phyloP scores from a whole-genome alignment of 345 rosid species.

The Ceriops decandra region DNA sequence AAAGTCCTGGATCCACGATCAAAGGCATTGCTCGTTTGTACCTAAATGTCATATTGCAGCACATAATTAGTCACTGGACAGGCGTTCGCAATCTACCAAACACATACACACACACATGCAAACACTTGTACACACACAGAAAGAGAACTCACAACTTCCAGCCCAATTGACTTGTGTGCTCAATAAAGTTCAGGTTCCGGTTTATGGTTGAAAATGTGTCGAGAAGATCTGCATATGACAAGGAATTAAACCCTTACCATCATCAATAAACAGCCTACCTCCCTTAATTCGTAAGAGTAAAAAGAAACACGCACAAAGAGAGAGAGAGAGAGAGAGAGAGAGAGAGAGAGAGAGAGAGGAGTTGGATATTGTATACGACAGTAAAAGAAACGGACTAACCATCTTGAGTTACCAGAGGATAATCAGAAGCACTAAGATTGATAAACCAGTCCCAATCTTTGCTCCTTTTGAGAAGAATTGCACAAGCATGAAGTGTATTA shows the following conservation, averaged over 20 bases:
- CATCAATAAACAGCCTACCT: background rate
- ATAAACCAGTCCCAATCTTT: slow-evolving; percentile 99
- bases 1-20: slow-evolving; percentile 95
- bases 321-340: too few relatives aligned
- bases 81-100: slow-evolving; percentile 1
- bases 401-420: slow-evolving; percentile 98
- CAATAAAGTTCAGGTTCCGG: slow-evolving; percentile 77
- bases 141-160: slow-evolving; percentile 80
- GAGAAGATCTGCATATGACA: slow-evolving; percentile 67
- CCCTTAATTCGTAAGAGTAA: background rate
- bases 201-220: slow-evolving; percentile 58
- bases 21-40: slow-evolving; percentile 94
- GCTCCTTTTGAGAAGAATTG: slow-evolving; percentile 75
- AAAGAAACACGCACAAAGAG: too few relatives aligned
- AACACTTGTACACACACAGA: slow-evolving; percentile 10
- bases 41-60: slow-evolving; percentile 39
- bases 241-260: slow-evolving; percentile 1
- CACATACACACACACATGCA: background rate
- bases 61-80: slow-evolving; percentile 7
- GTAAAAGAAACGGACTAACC: slow-evolving; percentile 43
- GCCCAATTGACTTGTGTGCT: slow-evolving; percentile 87
- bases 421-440: slow-evolving; percentile 98
- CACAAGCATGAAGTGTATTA: slow-evolving; percentile 97
- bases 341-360: background rate
- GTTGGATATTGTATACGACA: slow-evolving; percentile 4